Evolutionary conservation across 176 grass and related monocot species (phyloP), one percentile per base, ranked within the genome.

Genomic region (Chloris gayana): DNA sequence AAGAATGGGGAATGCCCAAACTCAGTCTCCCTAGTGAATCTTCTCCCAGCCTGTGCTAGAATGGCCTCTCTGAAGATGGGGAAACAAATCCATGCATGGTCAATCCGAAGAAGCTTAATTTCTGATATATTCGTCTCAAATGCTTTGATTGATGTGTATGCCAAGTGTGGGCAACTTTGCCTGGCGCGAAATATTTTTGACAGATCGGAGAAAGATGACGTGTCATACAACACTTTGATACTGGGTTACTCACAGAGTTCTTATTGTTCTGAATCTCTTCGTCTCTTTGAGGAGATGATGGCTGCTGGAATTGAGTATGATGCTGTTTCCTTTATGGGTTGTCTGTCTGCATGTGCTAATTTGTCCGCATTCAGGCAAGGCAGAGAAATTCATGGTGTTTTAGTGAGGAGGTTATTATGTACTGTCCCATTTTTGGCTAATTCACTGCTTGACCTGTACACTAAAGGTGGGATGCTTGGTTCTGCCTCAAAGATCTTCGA

Each of bases 221-320:
- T 98, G 27, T 94, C 92, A 51, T 98, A 94, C 82, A 98, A 98
- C 47, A 85, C 92, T 34, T 87, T 98, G 84, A 92, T 98, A 46
- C 65, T 92, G 74, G 90, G 92, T 26, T 98, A 90, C 64, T 87
- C 90, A 5, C 89, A 91, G 83, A 89, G 88, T 72, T 38, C 82
- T 69, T 80, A 41, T 44, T 88, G 88, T 74, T 77, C 59, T 46
- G 66, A 89, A 79, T 91, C 95, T 84, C 83, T 98, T 42, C 35
- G 75, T 77, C 87, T 98, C 9, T 98, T 98, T 83, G 9, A 80
- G 62, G 66, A 94, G 74, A 94, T 98, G 90, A 85, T 81, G 22
- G 39, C 39, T 39, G 49, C 25, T 19, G 92, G 95, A 46, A 64
- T 98, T n/a, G 82, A 89, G 39, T 88, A 89, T 64, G 92, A 94